A percentile compares a stretch with the other conserved stretches of the same genome.
These are phyloP conservation scores for Trichomonas vaginalis DNA, from an alignment of 208 protist genomes.

Conservation along the genomic window DNA sequence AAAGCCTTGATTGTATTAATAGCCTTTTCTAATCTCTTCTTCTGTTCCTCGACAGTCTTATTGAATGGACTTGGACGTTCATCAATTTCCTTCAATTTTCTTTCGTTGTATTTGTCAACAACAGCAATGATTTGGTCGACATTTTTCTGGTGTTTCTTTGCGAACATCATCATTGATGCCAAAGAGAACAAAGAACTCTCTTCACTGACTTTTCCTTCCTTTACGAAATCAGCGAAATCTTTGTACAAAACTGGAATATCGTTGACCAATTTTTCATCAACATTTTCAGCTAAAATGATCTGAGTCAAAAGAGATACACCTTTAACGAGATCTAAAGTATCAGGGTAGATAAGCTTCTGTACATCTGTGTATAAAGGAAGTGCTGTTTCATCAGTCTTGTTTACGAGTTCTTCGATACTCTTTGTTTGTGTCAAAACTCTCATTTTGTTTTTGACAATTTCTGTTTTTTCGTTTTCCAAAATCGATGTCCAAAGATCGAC, in stretches of 20 bases:
- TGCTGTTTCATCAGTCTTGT: background rate
- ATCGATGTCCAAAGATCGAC: background rate
- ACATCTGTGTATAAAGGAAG: background rate
- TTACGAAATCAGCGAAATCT: background rate
- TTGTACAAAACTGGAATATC: background rate
- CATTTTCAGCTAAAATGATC: background rate
- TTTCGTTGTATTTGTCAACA: background rate
- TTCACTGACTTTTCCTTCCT: background rate
- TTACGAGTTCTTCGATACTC: background rate
- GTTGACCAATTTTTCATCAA: background rate
- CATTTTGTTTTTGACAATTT: no score
- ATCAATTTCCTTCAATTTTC: background rate
- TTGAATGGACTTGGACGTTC: background rate
- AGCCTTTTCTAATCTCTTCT: background rate
- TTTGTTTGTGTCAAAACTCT: background rate
- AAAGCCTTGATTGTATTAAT: background rate
- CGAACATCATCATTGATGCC: background rate
- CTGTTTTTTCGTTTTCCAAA: background rate
- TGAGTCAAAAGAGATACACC: background rate
- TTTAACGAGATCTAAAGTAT: background rate
- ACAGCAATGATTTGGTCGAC: background rate
- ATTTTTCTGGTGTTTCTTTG: background rate
- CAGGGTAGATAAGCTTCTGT: background rate
- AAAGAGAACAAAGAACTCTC: background rate
- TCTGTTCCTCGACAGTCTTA: background rate